Evolutionary conservation across 2,329 filamentous ascomycete genomes (phyloP), one percentile per base, ranked within the genome.

Genomic region (Epichloe coenophiala): DNA sequence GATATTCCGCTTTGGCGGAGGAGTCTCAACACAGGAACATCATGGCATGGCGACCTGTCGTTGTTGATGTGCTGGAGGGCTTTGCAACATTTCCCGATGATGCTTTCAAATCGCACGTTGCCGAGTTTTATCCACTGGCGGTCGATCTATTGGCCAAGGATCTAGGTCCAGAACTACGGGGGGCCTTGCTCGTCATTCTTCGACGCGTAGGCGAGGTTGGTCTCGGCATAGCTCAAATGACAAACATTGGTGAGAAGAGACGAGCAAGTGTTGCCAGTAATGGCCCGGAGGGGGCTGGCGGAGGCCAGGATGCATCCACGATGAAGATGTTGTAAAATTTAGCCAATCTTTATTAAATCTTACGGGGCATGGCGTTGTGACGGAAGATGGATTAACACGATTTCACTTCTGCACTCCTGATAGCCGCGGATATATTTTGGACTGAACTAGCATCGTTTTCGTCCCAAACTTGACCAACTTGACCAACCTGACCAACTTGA

Each of bases 11-110:
- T 4, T 81, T 98, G 3, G 93, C 97, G 62, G 90, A 96, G 65
- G 94, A 98, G 63, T 94, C 88, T 31, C 93, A 98, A 68, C 90
- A 97, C 64, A 79, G 93, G 51, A 98, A 98, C 67, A 95, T 98
- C 50, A 80, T 94, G 27, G 95, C 94, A 0, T 99, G 93, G 93
- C 78, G 93, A 17, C 93, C 93, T 0, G 93, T 98, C 0, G 93
- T 99, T 2, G 89, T 98, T 17, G 93, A 95, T 63, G 93, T 98
- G 8, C 74, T 99, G 9, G 91, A 98, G 62, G 93, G 93, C 1
- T 97, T 91, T 65, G 83, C 83, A 0, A 84, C 81, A 6, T 96
- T 97, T 70, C 86, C 88, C 0, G 75, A 80, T 17, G 76, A 82
- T 23, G 86, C 87, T 42, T 98, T 98, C 60, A 78, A 79, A 49